These are phyloP conservation scores for Phoma sp. DNA, from an alignment of 2,329 filamentous ascomycete species.

Conservation along the genomic window DNA sequence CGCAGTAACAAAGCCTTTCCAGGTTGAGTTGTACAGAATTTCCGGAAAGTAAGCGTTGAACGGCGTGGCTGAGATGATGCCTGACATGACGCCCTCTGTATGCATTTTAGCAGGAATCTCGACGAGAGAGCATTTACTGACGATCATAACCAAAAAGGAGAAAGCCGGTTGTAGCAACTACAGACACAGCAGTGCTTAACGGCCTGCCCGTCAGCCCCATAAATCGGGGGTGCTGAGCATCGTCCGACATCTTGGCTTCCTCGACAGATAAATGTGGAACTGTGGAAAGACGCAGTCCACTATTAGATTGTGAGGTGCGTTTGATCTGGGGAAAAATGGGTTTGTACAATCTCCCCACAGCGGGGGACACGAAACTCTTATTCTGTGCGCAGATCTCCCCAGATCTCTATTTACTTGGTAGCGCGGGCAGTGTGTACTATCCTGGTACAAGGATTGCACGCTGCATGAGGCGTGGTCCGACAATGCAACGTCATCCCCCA, in stretches of 20 bases:
- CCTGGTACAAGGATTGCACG: constrained; percentile 18
- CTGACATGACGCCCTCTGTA: constrained; percentile 47
- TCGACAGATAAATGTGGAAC: neutral
- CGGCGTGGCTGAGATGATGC: constrained; percentile 45
- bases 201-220: constrained; percentile 39
- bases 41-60: constrained; percentile 51
- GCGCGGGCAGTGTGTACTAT: constrained; percentile 1
- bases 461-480: constrained; percentile 13
- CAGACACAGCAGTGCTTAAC: constrained; percentile 37
- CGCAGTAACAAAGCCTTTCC: constrained; percentile 60
- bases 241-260: constrained; percentile 20
- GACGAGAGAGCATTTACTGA: constrained; percentile 15
- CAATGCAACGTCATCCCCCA: constrained; percentile 19
- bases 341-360: neutral
- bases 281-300: neutral
- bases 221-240: constrained; percentile 32
- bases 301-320: neutral
- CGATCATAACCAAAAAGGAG: constrained; percentile 44
- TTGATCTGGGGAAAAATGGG: neutral
- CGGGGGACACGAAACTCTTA: constrained; percentile 4
- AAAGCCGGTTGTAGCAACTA: constrained; percentile 42
- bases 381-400: constrained; percentile 2
- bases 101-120: neutral
- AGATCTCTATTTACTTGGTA: constrained; percentile 6
- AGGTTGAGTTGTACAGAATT: constrained; percentile 52